These are phyloP conservation scores for Berkeleyomyces rouxiae DNA, from an alignment of 2,329 filamentous ascomycete genomes.

Conservation along the genomic window DNA sequence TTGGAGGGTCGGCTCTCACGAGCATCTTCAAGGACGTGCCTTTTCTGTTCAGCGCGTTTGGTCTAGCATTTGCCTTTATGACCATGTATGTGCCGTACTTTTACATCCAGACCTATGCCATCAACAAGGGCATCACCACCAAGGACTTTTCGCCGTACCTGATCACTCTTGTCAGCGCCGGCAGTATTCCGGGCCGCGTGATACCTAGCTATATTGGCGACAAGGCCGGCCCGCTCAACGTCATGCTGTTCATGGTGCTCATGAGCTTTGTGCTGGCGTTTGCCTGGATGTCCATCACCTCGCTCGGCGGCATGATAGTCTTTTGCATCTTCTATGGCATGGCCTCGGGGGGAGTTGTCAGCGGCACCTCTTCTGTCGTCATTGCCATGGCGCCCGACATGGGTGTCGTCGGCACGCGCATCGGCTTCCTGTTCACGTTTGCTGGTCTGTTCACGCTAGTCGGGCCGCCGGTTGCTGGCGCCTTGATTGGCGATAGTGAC, in stretches of 20 bases:
- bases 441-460: slow-evolving; percentile 30
- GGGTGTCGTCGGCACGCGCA: slow-evolving; percentile 25
- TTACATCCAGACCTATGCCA: slow-evolving; percentile 28
- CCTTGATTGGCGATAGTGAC: slow-evolving; percentile 21
- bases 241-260: slow-evolving; percentile 22
- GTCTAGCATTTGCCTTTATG: slow-evolving; percentile 26
- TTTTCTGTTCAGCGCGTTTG: slow-evolving; percentile 24
- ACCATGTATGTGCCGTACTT: slow-evolving; percentile 33
- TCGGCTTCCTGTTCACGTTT: slow-evolving; percentile 27
- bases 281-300: slow-evolving; percentile 25
- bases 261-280: slow-evolving; percentile 35
- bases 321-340: slow-evolving; percentile 31
- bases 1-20: slow-evolving; percentile 15
- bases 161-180: slow-evolving; percentile 29
- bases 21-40: slow-evolving; percentile 20
- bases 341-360: slow-evolving; percentile 28
- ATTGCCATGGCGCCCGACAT: slow-evolving; percentile 26
- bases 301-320: slow-evolving; percentile 23
- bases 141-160: slow-evolving; percentile 25
- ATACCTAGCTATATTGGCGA: slow-evolving; percentile 30
- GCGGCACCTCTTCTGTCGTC: slow-evolving; percentile 27
- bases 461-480: slow-evolving; percentile 26
- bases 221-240: slow-evolving; percentile 26
- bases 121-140: slow-evolving; percentile 24
- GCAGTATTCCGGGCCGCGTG: slow-evolving; percentile 29